A percentile compares a stretch with the other conserved stretches of the same genome.
Conservation (phyloP, 2,329 filamentous ascomycete genomes). For the Monilinia fructicola region DNA sequence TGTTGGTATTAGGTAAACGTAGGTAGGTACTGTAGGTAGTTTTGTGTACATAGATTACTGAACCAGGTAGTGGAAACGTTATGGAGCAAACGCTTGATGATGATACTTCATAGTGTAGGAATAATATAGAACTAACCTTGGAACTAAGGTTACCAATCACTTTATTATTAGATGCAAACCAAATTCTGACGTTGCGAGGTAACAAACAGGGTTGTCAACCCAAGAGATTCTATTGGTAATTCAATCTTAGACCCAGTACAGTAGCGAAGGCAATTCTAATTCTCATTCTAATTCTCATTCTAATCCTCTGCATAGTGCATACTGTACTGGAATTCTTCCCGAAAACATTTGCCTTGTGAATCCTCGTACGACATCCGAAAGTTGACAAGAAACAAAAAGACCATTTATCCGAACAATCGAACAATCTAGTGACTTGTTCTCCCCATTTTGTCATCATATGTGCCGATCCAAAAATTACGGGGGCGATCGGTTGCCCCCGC, state of each 20-base stretch:
- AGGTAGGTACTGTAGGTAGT: too few relatives aligned
- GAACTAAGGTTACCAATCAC: too few relatives aligned
- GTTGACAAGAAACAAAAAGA: neutral
- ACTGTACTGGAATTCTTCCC: too few relatives aligned
- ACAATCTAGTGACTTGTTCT: neutral
- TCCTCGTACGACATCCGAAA: conserved; percentile 5
- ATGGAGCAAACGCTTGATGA: too few relatives aligned
- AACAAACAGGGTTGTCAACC: neutral
- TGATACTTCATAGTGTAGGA: too few relatives aligned
- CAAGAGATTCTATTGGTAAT: neutral
- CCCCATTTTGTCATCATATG: neutral
- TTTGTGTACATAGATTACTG: too few relatives aligned
- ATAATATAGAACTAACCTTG: too few relatives aligned
- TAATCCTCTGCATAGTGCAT: too few relatives aligned
- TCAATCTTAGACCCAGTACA: neutral
- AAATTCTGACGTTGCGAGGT: neutral
- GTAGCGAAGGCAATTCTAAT: too few relatives aligned
- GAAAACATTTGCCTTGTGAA: neutral
- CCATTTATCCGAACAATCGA: neutral
- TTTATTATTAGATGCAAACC: neutral
- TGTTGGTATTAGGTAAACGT: too few relatives aligned
- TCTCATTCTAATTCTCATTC: too few relatives aligned
- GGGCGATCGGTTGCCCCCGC: conserved; percentile 5
- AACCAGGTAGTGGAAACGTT: too few relatives aligned
- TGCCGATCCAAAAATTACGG: conserved; percentile 10